Evolutionary conservation across 345 rosid genomes (phyloP).

Genomic region (Capsella bursapastoris): DNA sequence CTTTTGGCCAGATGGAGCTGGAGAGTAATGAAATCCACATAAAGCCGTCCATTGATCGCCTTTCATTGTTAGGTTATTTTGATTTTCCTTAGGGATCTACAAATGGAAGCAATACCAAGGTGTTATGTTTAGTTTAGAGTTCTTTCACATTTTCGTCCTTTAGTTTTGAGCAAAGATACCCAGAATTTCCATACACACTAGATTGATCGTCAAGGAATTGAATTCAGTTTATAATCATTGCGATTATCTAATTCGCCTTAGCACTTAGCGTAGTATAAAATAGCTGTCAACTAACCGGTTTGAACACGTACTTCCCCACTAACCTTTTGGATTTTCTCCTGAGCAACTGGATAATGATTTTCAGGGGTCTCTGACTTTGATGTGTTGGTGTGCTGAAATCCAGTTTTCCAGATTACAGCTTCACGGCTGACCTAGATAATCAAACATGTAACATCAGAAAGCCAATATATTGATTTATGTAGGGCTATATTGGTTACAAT

Average conservation of each 20-base stretch:
- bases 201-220: slow-evolving; percentile 2
- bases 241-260: too few species aligned
- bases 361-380: slow-evolving; percentile 26
- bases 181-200: background rate
- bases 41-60: slow-evolving; percentile 3
- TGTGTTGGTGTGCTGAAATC: slow-evolving; percentile 43
- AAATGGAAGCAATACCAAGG: slow-evolving; percentile 27
- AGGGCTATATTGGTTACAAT: background rate
- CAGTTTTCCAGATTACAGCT: slow-evolving; percentile 66
- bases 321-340: slow-evolving; percentile 30
- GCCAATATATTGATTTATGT: background rate
- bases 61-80: background rate
- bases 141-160: background rate
- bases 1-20: slow-evolving; percentile 65
- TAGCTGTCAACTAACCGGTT: too few species aligned
- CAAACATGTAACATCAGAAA: slow-evolving; percentile 37
- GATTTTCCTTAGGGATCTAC: slow-evolving; percentile 26
- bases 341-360: slow-evolving; percentile 29
- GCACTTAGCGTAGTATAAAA: slow-evolving; percentile 11
- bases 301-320: slow-evolving; percentile 24
- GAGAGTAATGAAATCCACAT: slow-evolving; percentile 36
- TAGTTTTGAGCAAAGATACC: background rate
- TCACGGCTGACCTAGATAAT: slow-evolving; percentile 67
- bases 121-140: background rate
- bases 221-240: background rate